Conservation (phyloP, 805 yeast genomes). For the Starmera quercuum region DNA sequence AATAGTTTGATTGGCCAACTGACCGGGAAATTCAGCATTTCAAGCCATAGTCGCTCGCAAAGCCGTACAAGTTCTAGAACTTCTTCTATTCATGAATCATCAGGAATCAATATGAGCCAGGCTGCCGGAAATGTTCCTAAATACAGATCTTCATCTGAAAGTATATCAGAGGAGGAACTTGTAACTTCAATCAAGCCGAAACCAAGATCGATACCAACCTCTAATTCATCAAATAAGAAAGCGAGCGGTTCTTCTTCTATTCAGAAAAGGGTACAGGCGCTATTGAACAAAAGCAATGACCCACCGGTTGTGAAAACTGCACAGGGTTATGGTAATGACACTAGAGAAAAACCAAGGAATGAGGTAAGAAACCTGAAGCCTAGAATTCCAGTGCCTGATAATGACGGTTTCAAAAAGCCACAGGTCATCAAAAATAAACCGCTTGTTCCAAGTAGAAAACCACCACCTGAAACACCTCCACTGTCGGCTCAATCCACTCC, state of each 20-base stretch:
- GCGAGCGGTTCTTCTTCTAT: constrained; percentile 16
- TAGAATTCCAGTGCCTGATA: no score
- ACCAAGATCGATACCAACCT: background rate
- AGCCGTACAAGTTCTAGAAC: constrained; percentile 18
- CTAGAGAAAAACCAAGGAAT: constrained; percentile 16
- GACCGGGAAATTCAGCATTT: constrained; percentile 18
- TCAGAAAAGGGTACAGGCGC: constrained; percentile 20
- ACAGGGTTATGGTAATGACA: constrained; percentile 69
- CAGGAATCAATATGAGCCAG: constrained; percentile 9
- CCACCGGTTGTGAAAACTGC: constrained; percentile 57
- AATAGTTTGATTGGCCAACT: constrained; percentile 16
- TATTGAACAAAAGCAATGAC: constrained; percentile 26
- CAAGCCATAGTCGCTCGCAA: constrained; percentile 2
- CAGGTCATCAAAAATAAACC: constrained; percentile 10
- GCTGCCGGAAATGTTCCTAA: constrained; percentile 9
- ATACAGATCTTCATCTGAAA: constrained; percentile 15
- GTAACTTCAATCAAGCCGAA: no score
- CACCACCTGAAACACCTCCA: constrained; percentile 16
- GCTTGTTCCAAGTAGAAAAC: constrained; percentile 8
- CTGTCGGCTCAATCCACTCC: constrained; percentile 18
- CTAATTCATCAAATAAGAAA: background rate
- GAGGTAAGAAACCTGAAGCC: no score
- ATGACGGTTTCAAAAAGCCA: constrained; percentile 22
- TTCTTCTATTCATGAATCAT: constrained; percentile 19
- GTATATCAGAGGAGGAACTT: constrained; percentile 15